Evolutionary conservation across 441 rosid genomes (phyloP).

Genomic region (Croton setiger): DNA sequence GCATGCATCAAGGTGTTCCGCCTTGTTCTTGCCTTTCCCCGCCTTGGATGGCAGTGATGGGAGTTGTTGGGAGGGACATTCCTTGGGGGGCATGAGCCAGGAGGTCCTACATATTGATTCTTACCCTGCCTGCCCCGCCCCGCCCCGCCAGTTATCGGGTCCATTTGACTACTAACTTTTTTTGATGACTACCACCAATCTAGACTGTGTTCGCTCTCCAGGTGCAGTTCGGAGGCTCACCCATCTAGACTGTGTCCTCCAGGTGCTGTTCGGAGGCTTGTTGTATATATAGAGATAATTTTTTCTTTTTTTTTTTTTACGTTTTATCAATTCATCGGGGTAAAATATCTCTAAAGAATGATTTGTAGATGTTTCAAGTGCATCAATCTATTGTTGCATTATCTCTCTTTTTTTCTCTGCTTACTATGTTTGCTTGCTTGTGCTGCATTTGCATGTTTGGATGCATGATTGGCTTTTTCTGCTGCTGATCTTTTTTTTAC

Average conservation of each 20-base stretch:
- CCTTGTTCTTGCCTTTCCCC: slow-evolving; percentile 21
- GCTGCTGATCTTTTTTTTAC: neutral
- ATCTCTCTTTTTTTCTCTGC: neutral
- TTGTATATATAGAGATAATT: slow-evolving; percentile 61
- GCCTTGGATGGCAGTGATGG: slow-evolving; percentile 28
- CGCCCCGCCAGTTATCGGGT: slow-evolving; percentile 17
- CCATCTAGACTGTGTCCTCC: slow-evolving; percentile 28
- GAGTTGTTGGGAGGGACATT: slow-evolving; percentile 31
- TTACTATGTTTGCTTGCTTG: neutral
- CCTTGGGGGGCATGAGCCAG: slow-evolving; percentile 12
- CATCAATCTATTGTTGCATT: slow-evolving; percentile 30
- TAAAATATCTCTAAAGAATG: slow-evolving; percentile 37
- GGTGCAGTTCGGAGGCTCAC: slow-evolving; percentile 40
- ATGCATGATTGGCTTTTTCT: neutral
- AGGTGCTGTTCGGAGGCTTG: slow-evolving; percentile 40
- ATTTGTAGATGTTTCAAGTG: slow-evolving; percentile 37
- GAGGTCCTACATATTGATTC: slow-evolving; percentile 12
- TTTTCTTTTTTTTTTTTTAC: slow-evolving; percentile 15
- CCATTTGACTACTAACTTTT: slow-evolving; percentile 35
- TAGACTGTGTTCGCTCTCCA: slow-evolving; percentile 23
- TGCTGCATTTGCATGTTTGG: no score
- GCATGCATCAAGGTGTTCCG: slow-evolving; percentile 15
- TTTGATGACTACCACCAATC: slow-evolving; percentile 26
- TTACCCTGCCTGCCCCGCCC: slow-evolving; percentile 20
- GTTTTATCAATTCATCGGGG: slow-evolving; percentile 40